A percentile compares a stretch with the other conserved stretches of the same genome.
These are phyloP conservation scores for Diaporthe nobilis DNA, from an alignment of 2,329 filamentous ascomycete species.

Conservation along the genomic window DNA sequence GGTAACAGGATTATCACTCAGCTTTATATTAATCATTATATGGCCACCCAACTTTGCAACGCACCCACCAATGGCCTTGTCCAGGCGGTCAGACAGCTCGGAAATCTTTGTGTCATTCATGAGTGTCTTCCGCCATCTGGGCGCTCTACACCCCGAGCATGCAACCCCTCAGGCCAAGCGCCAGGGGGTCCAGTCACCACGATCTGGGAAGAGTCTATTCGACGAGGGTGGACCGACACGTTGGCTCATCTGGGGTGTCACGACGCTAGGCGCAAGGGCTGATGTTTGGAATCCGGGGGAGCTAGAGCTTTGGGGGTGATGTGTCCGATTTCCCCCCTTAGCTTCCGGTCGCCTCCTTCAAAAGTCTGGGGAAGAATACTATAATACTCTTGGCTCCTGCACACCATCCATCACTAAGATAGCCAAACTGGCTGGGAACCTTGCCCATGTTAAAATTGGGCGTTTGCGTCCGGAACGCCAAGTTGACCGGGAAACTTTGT, in stretches of 20 bases:
- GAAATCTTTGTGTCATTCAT: slow-evolving; percentile 19
- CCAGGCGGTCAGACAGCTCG: neutral
- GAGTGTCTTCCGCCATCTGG: slow-evolving; percentile 13
- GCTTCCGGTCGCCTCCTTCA: slow-evolving; percentile 7
- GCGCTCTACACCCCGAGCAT: neutral
- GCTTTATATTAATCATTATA: neutral
- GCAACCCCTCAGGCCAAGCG: slow-evolving; percentile 23
- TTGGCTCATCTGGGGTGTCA: slow-evolving; percentile 25
- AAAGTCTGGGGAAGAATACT: slow-evolving; percentile 14
- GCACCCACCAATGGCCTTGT: neutral
- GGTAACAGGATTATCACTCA: neutral
- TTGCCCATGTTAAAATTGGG: neutral
- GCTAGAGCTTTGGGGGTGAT: neutral
- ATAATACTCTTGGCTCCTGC: slow-evolving; percentile 9
- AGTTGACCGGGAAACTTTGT: slow-evolving; percentile 5
- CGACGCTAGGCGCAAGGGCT: slow-evolving; percentile 21
- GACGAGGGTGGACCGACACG: slow-evolving; percentile 18
- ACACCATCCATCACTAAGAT: slow-evolving; percentile 10
- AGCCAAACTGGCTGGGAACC: neutral
- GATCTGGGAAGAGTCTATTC: slow-evolving; percentile 16
- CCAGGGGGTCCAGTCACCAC: slow-evolving; percentile 6
- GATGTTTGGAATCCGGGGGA: slow-evolving; percentile 16
- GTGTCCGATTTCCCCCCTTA: slow-evolving; percentile 1
- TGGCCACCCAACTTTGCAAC: neutral
- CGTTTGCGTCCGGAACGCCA: slow-evolving; percentile 13